Percentiles rank a stretch among this genome's conserved stretches.
These are phyloP conservation scores for Elongisporangium undulatum DNA, from an alignment of 352 stramenopile genomes.

Conservation along the genomic window DNA sequence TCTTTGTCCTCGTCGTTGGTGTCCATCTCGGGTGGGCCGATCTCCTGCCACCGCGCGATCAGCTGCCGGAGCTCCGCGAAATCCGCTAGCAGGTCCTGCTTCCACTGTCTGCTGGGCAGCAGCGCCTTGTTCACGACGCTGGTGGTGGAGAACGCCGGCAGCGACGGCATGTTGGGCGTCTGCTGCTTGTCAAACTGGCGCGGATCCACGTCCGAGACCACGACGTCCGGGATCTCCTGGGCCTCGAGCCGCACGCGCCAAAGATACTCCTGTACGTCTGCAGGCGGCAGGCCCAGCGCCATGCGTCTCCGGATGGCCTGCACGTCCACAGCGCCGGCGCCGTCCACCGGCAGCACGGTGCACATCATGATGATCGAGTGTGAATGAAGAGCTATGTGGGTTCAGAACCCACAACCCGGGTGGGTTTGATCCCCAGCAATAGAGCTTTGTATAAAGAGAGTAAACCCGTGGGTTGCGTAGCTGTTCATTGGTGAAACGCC, in stretches of 20 bases:
- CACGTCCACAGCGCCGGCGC: constrained; percentile 47
- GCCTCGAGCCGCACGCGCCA: constrained; percentile 81
- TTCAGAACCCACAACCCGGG: not conserved
- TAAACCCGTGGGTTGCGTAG: not conserved
- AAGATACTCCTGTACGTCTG: constrained; percentile 81
- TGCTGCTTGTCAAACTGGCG: constrained; percentile 61
- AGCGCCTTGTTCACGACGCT: constrained; percentile 14
- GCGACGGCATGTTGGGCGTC: constrained; percentile 65
- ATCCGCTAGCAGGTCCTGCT: constrained; percentile 54
- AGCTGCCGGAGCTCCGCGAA: constrained; percentile 78
- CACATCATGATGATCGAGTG: constrained; percentile 51
- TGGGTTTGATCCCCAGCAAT: not conserved
- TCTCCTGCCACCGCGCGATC: constrained; percentile 63
- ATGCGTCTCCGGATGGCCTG: constrained; percentile 57
- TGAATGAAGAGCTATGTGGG: not conserved
- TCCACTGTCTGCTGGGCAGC: constrained; percentile 42
- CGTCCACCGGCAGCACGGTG: constrained; percentile 56
- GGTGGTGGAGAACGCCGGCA: constrained; percentile 39
- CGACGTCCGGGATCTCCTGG: constrained; percentile 71
- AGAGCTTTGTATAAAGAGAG: not conserved
- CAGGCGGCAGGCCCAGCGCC: constrained; percentile 51
- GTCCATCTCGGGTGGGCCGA: constrained; percentile 33
- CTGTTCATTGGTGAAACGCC: not conserved
- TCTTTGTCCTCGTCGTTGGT: constrained; percentile 2
- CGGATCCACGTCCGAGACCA: constrained; percentile 62